phyloP scores from a whole-genome alignment of 2,329 filamentous ascomycete genomes.

The Aureobasidium sp. region DNA sequence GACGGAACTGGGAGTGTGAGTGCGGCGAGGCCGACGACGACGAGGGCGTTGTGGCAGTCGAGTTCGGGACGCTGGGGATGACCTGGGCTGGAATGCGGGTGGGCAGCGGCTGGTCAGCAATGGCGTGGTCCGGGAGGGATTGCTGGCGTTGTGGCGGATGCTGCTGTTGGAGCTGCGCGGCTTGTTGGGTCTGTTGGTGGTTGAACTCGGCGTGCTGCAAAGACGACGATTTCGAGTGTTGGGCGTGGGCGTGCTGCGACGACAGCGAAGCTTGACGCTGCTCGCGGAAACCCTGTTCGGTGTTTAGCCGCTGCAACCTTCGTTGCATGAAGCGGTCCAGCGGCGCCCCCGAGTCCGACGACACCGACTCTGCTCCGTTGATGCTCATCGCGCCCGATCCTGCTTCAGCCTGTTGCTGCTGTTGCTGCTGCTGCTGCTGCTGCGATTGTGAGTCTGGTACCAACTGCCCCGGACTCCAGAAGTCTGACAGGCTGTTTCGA shows the following conservation, averaged over 20 bases:
- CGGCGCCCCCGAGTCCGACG: conserved; percentile 28
- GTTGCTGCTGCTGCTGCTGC: not conserved
- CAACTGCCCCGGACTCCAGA: conserved; percentile 11
- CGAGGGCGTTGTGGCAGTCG: conserved; percentile 14
- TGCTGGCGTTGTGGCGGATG: not conserved
- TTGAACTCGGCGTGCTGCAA: conserved; percentile 24
- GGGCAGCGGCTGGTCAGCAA: not conserved
- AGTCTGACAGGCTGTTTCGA: not conserved
- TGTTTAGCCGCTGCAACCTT: conserved; percentile 32
- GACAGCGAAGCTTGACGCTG: conserved; percentile 23
- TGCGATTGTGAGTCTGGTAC: not conserved
- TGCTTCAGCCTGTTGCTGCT: not conserved
- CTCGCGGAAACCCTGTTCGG: conserved; percentile 33
- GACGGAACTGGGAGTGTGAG: not conserved
- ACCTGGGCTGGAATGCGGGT: not conserved
- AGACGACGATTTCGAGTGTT: conserved; percentile 13
- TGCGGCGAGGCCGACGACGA: conserved; percentile 10
- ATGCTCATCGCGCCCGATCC: conserved; percentile 6
- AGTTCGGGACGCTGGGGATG: conserved; percentile 14
- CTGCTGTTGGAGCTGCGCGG: not conserved
- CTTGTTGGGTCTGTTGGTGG: conserved; percentile 3
- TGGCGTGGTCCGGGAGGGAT: not conserved
- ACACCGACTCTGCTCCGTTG: conserved; percentile 16
- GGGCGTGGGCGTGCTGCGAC: not conserved
- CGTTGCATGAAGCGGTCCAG: conserved; percentile 33